Percentiles rank a stretch among this genome's conserved stretches.
Conservation (phyloP, 139 green algal species). For the Deuterostichococcus epilithicus region DNA sequence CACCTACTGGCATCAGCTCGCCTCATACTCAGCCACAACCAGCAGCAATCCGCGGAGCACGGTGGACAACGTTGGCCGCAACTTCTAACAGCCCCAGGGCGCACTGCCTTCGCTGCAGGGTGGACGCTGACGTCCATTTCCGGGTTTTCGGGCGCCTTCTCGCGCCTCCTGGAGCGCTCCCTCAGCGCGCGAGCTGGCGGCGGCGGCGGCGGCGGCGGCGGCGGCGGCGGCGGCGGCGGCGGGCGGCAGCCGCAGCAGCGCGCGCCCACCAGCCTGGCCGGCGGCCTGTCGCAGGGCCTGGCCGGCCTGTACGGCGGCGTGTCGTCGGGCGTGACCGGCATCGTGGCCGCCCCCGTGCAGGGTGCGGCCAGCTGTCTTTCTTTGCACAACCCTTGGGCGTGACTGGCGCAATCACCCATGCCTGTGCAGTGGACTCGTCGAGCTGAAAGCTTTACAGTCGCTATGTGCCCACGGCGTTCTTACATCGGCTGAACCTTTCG, state of each 20-base stretch:
- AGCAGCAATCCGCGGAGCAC: too few relatives aligned
- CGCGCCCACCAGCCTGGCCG: not conserved
- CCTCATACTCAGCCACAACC: too few relatives aligned
- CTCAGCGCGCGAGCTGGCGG: not conserved
- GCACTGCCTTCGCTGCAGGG: conserved; percentile 6
- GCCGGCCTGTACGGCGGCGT: not conserved
- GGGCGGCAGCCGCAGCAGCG: not conserved
- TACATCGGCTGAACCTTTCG: too few relatives aligned
- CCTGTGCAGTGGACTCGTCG: too few relatives aligned
- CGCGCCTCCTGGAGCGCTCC: conserved; percentile 33
- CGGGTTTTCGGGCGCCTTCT: conserved; percentile 45
- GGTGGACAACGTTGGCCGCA: too few relatives aligned
- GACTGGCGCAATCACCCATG: too few relatives aligned
- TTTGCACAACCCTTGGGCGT: too few relatives aligned
- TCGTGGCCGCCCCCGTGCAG: conserved; percentile 16
- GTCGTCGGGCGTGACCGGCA: conserved; percentile 6
- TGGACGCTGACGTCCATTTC: conserved; percentile 54
- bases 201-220: not conserved
- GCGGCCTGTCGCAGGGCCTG: not conserved
- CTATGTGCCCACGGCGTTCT: too few relatives aligned
- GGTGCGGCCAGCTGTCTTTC: too few relatives aligned
- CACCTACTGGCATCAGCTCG: too few relatives aligned
- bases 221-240: conserved; percentile 11
- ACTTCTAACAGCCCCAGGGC: too few relatives aligned
- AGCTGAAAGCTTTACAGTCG: too few relatives aligned